Base-by-base conservation (phyloP, 306 rosid species). In the Cucurbita argyrosperma region DNA sequence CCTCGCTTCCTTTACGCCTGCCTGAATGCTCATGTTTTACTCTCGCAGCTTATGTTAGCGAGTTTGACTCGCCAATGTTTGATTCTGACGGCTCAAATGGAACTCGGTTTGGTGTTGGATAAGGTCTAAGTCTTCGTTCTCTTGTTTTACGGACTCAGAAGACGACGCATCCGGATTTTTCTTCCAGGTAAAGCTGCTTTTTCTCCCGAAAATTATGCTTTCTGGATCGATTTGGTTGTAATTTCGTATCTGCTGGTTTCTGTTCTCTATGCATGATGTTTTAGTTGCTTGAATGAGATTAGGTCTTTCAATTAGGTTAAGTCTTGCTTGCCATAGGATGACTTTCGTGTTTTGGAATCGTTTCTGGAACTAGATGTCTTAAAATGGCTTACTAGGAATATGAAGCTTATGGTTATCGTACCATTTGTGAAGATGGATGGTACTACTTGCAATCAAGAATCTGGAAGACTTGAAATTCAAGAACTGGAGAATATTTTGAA, bases 401-500 rank as follows among this genome's bases (percentile, higher is more conserved):
- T 0, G 58, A 15, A 30, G 19, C 30, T 69, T 69, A 35, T 47
- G 58, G 42, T 21, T 68, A 47, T 23, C 26, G 58, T 68, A 13
- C 21, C 1, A 15, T 46, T 39, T 49, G 38, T 26, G 56, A 80
- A 87, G 76, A 77, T 58, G 96, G 89, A 83, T 42, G 86, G 83
- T 21, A 65, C 61, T 70, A 77, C 65, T 75, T 84, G 77, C 53
- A 79, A 70, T 80, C 78, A 80, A 10, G 81, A 74, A 61, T 78
- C 81, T 68, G 85, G 68, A 42, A 80, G 74, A 65, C 76, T 59
- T 63, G 38, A 77, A 55, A 53, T 67, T 72, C 81, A 84, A 69
- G 90, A 85, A 73, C 55, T 85, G 52, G 94, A 86, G 83, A 72
- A 72, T 35, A 82, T 84, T 46, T 74, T 79, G 82, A 87, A 89